A percentile compares a stretch with the other conserved stretches of the same genome.
phyloP scores from a whole-genome alignment of 352 stramenopile species.

The Globisporangium nagaii region DNA sequence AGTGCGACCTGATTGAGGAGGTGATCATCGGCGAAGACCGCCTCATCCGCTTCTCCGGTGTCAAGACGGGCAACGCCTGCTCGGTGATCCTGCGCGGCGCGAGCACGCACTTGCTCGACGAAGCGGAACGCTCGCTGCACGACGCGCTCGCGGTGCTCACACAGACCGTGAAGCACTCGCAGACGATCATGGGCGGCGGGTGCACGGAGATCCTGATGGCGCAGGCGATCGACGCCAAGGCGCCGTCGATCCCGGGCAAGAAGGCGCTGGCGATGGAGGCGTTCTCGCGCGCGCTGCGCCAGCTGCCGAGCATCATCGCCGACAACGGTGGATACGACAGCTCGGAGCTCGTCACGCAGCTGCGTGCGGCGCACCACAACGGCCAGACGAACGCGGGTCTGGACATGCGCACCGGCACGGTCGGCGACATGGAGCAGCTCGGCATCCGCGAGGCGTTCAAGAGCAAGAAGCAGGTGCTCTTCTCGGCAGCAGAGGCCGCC shows the following conservation, averaged over 20 bases:
- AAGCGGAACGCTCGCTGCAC: slow-evolving; percentile 98
- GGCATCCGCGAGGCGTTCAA: slow-evolving; percentile 96
- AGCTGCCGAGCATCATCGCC: slow-evolving; percentile 97
- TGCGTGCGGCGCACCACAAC: slow-evolving; percentile 91
- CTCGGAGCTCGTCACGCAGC: slow-evolving; percentile 95
- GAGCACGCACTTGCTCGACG: slow-evolving; percentile 95
- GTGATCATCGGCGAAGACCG: slow-evolving; percentile 98
- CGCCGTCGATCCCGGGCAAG: slow-evolving; percentile 93
- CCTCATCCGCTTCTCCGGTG: slow-evolving; percentile 96
- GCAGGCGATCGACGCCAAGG: slow-evolving; percentile 88
- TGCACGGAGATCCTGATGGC: slow-evolving; percentile 97
- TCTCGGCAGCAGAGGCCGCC: slow-evolving; percentile 96
- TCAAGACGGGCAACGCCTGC: slow-evolving; percentile 94
- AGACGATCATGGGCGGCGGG: slow-evolving; percentile 95
- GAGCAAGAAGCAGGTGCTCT: slow-evolving; percentile 96
- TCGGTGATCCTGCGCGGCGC: slow-evolving; percentile 94
- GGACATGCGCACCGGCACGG: slow-evolving; percentile 94
- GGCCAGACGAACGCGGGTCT: slow-evolving; percentile 93
- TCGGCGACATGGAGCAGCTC: slow-evolving; percentile 97
- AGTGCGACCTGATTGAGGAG: slow-evolving; percentile 98
- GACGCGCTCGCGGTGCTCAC: slow-evolving; percentile 97
- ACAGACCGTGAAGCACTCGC: slow-evolving; percentile 96
- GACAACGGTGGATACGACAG: slow-evolving; percentile 99
- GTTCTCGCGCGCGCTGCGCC: slow-evolving; percentile 94
- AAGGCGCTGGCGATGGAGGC: slow-evolving; percentile 98